Percentiles rank a stretch among this genome's conserved stretches.
These are phyloP conservation scores for Dioscorea alata DNA, from an alignment of 106 monocot species.

Conservation along the genomic window DNA sequence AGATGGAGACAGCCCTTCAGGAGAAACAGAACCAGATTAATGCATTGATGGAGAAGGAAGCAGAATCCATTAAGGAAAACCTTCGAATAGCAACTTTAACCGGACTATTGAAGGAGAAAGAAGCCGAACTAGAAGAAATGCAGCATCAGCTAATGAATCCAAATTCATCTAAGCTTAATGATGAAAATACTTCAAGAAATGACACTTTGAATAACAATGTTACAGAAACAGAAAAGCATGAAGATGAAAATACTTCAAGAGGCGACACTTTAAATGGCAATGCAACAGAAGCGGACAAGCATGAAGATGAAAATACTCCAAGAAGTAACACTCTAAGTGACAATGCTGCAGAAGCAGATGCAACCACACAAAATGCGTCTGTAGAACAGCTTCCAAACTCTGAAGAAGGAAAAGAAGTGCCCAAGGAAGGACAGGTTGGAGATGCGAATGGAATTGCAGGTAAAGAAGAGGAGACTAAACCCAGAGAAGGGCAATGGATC, in stretches of 20 bases:
- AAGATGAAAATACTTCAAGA: not conserved
- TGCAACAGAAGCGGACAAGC: not conserved
- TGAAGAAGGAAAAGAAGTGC: not conserved
- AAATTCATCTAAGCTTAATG: not conserved
- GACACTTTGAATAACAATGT: not conserved
- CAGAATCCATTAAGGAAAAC: slow-evolving; percentile 6
- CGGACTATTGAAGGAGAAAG: slow-evolving; percentile 24
- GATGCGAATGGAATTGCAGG: not conserved
- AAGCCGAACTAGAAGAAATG: slow-evolving; percentile 30
- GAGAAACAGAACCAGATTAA: slow-evolving; percentile 37
- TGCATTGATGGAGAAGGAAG: slow-evolving; percentile 13
- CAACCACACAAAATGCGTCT: not conserved
- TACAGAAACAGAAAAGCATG: not conserved
- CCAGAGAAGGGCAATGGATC: slow-evolving; percentile 20
- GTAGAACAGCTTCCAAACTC: not conserved
- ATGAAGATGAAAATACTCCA: not conserved
- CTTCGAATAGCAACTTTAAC: slow-evolving; percentile 14
- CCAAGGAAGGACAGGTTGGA: slow-evolving; percentile 2
- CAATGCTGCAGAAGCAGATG: not conserved
- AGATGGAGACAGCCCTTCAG: slow-evolving; percentile 24
- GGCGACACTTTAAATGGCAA: not conserved
- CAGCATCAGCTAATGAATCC: not conserved
- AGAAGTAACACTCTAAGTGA: not conserved
- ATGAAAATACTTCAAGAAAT: not conserved
- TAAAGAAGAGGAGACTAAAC: not conserved